Evolutionary conservation across 805 yeast genomes (phyloP), one percentile per base, ranked within the genome.

Genomic region (Tetrapisispora arboricola): DNA sequence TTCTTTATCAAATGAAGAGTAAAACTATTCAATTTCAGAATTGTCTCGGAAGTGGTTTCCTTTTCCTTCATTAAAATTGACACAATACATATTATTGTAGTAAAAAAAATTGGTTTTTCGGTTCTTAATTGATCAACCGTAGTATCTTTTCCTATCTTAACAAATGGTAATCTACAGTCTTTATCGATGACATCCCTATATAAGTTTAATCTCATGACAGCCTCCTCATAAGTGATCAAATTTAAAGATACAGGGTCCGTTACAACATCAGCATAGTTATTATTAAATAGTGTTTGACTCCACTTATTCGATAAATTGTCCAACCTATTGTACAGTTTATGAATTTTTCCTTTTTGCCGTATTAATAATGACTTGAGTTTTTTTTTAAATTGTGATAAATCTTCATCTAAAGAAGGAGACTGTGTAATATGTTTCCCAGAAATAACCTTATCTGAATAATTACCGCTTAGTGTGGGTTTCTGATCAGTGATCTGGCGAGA

Each of bases 21-120:
- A 41, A 71, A 66, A 46, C 71, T 68, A 53, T 81, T 78, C 29
- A 80, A 55, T 29, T 61, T 58, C 48, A 78, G 54, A 32, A 72
- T 70, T 10, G 58, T 57, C 18, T 71, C 75, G 7, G 61, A 46
- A 21, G 69, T 63, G 1, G 55, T 47, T 22, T 55, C 51, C 2
- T 44, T 42, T 15, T 54, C 46, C 6, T 56, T 54, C 46, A 68
- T 60, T 10, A 70, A 60, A 20, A 71, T 57, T 1, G 81, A 73
- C 1, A 83, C 65, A 11, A 77, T 67, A 3, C 84, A 71, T 71
- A 86, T 72, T 13, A 86, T 64, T 0, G 82, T 68, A 29, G 78
- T 70, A 49, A 85, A 75, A 34, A 86, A 57, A 18, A 73, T 67
- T 2, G 94, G 94, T 32, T 69, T 68, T 1, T 68, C 60, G 12